These are phyloP conservation scores for Colletotrichum musae DNA, from an alignment of 2,329 filamentous ascomycete species.

Conservation along the genomic window DNA sequence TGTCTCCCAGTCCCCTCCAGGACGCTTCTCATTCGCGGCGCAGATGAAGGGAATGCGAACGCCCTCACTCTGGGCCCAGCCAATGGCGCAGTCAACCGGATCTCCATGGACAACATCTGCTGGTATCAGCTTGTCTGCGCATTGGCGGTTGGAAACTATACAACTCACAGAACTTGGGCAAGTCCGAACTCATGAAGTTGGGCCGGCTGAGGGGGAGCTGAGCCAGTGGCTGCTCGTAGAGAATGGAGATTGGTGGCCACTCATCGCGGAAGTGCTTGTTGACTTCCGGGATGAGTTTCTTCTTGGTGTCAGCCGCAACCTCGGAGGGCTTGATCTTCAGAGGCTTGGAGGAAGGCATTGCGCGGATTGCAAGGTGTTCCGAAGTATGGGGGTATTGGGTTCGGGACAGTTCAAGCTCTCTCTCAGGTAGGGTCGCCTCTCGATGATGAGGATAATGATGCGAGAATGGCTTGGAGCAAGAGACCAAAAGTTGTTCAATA, in stretches of 20 bases:
- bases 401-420: neutral
- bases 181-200: slow-evolving; percentile 34
- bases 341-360: slow-evolving; percentile 48
- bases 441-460: neutral
- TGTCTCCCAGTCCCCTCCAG: slow-evolving; percentile 86
- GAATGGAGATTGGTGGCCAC: slow-evolving; percentile 72
- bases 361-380: neutral
- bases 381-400: neutral
- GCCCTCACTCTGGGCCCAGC: slow-evolving; percentile 37
- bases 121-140: slow-evolving; percentile 1
- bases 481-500: neutral
- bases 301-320: slow-evolving; percentile 81
- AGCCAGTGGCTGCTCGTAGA: slow-evolving; percentile 66
- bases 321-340: slow-evolving; percentile 76
- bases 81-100: slow-evolving; percentile 30
- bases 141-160: too few relatives aligned
- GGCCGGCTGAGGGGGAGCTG: slow-evolving; percentile 60
- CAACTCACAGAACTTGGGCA: slow-evolving; percentile 39
- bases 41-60: slow-evolving; percentile 76
- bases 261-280: slow-evolving; percentile 67
- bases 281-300: slow-evolving; percentile 76
- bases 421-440: neutral
- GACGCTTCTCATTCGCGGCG: slow-evolving; percentile 81
- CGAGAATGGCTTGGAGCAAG: slow-evolving; percentile 23
- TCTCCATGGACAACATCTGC: slow-evolving; percentile 44